These are phyloP conservation scores for Suhomyces xylopsoci DNA, from an alignment of 805 yeast species.

Conservation along the genomic window DNA sequence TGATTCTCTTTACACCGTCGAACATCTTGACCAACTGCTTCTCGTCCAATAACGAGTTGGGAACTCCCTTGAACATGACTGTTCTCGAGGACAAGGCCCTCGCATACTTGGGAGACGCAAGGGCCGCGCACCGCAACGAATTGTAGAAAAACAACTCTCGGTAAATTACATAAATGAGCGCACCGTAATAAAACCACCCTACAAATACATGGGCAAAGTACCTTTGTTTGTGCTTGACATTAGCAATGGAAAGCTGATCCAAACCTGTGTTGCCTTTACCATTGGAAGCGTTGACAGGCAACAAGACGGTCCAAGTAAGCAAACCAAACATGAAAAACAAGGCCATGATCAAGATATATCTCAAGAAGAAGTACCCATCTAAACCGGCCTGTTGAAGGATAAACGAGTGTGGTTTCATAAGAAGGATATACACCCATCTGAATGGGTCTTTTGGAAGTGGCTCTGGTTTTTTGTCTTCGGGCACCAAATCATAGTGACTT, in stretches of 20 bases:
- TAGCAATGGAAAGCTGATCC: conserved; percentile 74
- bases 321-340: conserved; percentile 44
- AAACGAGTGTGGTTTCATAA: conserved; percentile 67
- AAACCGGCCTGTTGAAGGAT: conserved; percentile 83
- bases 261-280: conserved; percentile 65
- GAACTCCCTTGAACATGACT: conserved; percentile 80
- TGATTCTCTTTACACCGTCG: conserved; percentile 77
- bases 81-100: conserved; percentile 72
- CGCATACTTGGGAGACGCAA: conserved; percentile 80
- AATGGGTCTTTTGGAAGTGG: conserved; percentile 68
- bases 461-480: conserved; percentile 63
- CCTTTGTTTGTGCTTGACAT: conserved; percentile 56
- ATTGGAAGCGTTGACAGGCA: conserved; percentile 79
- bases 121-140: conserved; percentile 70
- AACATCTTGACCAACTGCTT: conserved; percentile 70
- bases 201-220: conserved; percentile 85
- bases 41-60: conserved; percentile 69
- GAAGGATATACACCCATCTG: conserved; percentile 65
- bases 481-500: conserved; percentile 56
- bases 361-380: conserved; percentile 89
- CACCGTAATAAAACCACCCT: conserved; percentile 76
- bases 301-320: conserved; percentile 60
- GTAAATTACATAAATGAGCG: conserved; percentile 67
- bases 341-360: conserved; percentile 65
- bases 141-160: conserved; percentile 79